Base-by-base conservation (phyloP, 768 basidiomycete species). In the Clitopilus hobsonii region DNA sequence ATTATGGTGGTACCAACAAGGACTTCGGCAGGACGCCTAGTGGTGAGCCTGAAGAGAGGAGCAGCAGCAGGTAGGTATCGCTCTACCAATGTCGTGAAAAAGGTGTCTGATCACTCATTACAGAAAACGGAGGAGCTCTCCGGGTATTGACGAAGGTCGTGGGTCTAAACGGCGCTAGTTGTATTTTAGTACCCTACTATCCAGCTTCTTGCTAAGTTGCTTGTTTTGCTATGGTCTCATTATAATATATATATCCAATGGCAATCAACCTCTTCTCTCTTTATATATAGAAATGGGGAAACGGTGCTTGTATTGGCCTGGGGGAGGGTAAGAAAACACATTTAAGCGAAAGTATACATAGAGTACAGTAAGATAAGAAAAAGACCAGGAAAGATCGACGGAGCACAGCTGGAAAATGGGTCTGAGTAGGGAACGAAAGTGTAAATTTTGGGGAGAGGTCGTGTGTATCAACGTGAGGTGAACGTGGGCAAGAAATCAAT, bases 61-160 rank as follows among this genome's bases (percentile, higher is more conserved):
- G 77, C 57, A 77, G 81, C 61, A n/a, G n/a, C 77, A 82, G 85
- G 80, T 61, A 65, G 79, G 66, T n/a, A 48, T 13, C 5, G 20
- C 25, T 11, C n/a, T 38, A 14, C 6, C 22, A 14, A 18, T 50
- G 27, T 18, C 29, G 20, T 13, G 27, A 18, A 23, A 28, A 45
- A 13, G 20, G 23, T 29, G 14, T 5, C n/a, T 24, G 10, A 8
- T 54, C 26, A 36, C 25, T 30, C 20, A 25, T 51, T 27, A 22
- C 58, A 90, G 88, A 66, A 90, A 90, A 73, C 82, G 88, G 58
- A 74, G 88, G 60, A 84, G 79, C 57, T 89, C 88, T 5, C 87
- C 88, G n/a, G 75, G 81, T 6, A 61, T 85, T 64, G 88, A 89
- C 47, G 88, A 89, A 49, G 65, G 74, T 30, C 79, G 88, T 56